These are phyloP conservation scores for Acanthamoeba royreba DNA, from an alignment of 208 protist genomes.

Conservation along the genomic window DNA sequence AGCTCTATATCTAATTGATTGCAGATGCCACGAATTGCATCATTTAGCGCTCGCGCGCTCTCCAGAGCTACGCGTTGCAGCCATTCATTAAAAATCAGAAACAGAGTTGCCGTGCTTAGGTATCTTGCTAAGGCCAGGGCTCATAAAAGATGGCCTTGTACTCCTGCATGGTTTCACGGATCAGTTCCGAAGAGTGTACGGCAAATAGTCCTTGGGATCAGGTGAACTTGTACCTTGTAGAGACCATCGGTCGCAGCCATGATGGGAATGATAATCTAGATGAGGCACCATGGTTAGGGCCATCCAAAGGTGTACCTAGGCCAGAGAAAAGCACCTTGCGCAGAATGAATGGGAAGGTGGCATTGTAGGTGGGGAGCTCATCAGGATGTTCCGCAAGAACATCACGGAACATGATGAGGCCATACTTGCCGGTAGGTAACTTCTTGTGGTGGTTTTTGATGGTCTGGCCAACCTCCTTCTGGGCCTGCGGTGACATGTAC, in stretches of 20 bases:
- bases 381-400: not conserved
- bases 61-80: no score
- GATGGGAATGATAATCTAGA: not conserved
- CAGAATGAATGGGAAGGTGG: not conserved
- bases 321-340: not conserved
- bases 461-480: not conserved
- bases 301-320: not conserved
- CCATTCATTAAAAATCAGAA: no score
- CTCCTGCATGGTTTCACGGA: no score
- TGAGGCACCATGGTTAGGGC: not conserved
- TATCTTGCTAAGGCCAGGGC: no score
- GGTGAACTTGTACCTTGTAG: no score
- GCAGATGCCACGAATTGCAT: no score
- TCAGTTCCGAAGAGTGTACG: no score
- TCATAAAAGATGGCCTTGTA: not conserved
- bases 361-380: not conserved
- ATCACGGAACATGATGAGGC: not conserved
- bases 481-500: not conserved
- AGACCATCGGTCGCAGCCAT: not conserved
- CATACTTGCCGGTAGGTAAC: not conserved
- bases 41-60: no score
- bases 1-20: no score
- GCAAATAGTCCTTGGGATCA: no score
- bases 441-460: not conserved
- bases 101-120: no score